Conservation (phyloP, 2,329 filamentous ascomycete genomes). For the Thelonectria rubi region DNA sequence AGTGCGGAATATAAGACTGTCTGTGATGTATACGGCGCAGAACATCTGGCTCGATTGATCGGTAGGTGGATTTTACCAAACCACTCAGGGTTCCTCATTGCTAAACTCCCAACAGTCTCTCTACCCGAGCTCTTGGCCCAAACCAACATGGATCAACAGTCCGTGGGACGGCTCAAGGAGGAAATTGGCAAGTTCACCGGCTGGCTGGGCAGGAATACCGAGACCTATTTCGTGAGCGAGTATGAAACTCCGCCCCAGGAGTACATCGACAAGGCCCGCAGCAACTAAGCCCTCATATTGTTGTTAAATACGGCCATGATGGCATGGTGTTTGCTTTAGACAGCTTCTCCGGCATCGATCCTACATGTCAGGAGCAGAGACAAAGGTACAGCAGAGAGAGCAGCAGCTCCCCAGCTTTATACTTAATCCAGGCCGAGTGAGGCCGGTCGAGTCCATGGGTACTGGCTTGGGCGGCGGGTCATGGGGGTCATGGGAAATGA, state of each 20-base stretch:
- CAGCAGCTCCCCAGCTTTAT: neutral
- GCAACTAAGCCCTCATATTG: slow-evolving; percentile 44
- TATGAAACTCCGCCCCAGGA: slow-evolving; percentile 78
- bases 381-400: neutral
- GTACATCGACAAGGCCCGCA: slow-evolving; percentile 74
- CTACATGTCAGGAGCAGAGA: neutral
- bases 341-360: neutral
- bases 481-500: slow-evolving; percentile 8
- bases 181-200: slow-evolving; percentile 86
- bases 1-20: slow-evolving; percentile 75
- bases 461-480: neutral
- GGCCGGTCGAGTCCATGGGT: neutral
- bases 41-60: slow-evolving; percentile 88
- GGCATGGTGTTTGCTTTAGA: neutral
- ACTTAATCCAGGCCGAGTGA: neutral
- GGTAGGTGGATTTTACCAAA: slow-evolving; percentile 63
- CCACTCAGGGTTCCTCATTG: neutral
- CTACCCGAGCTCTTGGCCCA: slow-evolving; percentile 94
- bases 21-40: slow-evolving; percentile 88
- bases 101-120: slow-evolving; percentile 67
- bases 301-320: neutral
- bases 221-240: slow-evolving; percentile 78
- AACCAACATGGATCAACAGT: slow-evolving; percentile 97
- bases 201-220: slow-evolving; percentile 82
- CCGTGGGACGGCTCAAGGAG: slow-evolving; percentile 86